phyloP scores from a whole-genome alignment of 2,329 filamentous ascomycete genomes.

The Aspergillus niger region DNA sequence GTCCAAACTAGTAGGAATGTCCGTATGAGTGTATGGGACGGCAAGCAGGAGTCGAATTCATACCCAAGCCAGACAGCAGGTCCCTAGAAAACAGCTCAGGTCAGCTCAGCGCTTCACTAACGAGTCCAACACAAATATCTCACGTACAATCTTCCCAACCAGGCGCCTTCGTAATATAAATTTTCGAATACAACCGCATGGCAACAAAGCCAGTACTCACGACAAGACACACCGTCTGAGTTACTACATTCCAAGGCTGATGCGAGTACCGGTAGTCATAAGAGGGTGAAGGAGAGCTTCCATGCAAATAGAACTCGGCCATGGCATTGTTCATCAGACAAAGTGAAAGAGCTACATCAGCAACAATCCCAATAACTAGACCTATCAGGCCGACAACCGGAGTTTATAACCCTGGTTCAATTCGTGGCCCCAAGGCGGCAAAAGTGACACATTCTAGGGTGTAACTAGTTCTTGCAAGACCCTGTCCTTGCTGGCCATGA shows the following conservation, averaged over 20 bases:
- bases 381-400: background rate
- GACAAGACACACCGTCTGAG: slow-evolving; percentile 21
- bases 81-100: slow-evolving; percentile 12
- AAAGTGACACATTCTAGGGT: background rate
- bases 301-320: background rate
- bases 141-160: slow-evolving; percentile 28
- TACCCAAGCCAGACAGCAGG: slow-evolving; percentile 27
- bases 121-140: background rate
- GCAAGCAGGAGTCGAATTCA: background rate
- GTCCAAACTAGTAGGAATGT: slow-evolving; percentile 24
- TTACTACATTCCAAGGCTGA: slow-evolving; percentile 23
- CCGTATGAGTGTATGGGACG: background rate
- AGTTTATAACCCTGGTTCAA: background rate
- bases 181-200: slow-evolving; percentile 30
- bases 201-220: slow-evolving; percentile 22
- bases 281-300: background rate
- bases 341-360: background rate
- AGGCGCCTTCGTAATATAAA: slow-evolving; percentile 27
- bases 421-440: background rate
- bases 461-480: background rate
- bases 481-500: background rate
- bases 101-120: background rate
- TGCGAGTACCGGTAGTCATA: slow-evolving; percentile 16
- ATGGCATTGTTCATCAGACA: background rate
- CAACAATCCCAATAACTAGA: background rate